These are phyloP conservation scores for Microbotryomycetes sp. DNA, from an alignment of 1,284 basidiomycete genomes.

Conservation along the genomic window DNA sequence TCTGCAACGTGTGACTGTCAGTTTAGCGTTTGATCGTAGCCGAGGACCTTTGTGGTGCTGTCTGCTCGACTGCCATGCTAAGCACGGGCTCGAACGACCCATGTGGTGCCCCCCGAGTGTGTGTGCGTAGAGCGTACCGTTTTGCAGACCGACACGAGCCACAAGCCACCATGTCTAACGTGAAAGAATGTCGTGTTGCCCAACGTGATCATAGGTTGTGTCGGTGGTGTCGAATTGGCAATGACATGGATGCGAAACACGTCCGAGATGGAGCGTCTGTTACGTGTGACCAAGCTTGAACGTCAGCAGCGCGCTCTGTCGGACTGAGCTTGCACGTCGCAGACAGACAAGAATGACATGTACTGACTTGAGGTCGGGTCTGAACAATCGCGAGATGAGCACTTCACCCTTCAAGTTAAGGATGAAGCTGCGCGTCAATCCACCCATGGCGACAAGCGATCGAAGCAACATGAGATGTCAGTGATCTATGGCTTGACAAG, in stretches of 20 bases:
- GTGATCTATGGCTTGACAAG: neutral
- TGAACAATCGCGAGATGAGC: constrained; percentile 84
- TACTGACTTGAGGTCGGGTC: constrained; percentile 84
- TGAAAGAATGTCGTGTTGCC: constrained; percentile 63
- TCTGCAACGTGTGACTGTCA: too few relatives aligned
- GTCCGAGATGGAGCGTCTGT: constrained; percentile 90
- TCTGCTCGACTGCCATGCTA: neutral
- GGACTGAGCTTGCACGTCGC: neutral
- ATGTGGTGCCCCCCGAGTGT: neutral
- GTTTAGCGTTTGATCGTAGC: too few relatives aligned
- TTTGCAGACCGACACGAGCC: constrained; percentile 34
- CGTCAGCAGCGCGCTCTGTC: neutral
- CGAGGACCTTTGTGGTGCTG: too few relatives aligned
- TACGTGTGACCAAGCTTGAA: constrained; percentile 1
- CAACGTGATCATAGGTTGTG: constrained; percentile 91
- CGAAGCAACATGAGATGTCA: too few relatives aligned
- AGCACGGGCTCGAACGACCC: neutral
- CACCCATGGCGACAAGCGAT: neutral
- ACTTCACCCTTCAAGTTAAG: constrained; percentile 54
- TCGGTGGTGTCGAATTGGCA: constrained; percentile 69
- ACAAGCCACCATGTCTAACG: constrained; percentile 56
- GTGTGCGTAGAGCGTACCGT: constrained; percentile 56
- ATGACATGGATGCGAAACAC: constrained; percentile 95
- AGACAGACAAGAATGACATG: neutral
- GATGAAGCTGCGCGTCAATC: constrained; percentile 17